Evolutionary conservation across 371 early-diverging fungal species (phyloP).

Genomic region (Lichtheimia ramosa): DNA sequence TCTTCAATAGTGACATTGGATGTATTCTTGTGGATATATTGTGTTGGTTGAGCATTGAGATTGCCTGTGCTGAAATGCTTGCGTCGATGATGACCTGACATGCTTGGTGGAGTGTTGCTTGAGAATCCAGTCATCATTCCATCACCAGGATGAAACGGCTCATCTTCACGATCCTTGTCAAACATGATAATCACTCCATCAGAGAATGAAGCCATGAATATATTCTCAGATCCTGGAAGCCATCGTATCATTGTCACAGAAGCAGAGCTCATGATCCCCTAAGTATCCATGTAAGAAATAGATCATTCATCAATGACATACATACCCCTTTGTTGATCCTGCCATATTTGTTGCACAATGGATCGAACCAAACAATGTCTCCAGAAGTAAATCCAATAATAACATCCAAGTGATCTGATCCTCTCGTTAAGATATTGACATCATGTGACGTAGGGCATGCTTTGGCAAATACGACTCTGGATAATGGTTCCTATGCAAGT

Average conservation of each 20-base stretch:
- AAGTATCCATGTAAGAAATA: not conserved
- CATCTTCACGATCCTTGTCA: constrained; percentile 90
- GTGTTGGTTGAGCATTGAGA: constrained; percentile 2
- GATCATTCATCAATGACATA: not conserved
- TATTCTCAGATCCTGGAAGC: constrained; percentile 85
- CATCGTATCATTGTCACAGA: constrained; percentile 84
- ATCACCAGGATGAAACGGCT: constrained; percentile 35
- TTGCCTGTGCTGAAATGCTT: constrained; percentile 10
- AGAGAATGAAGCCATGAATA: constrained; percentile 83
- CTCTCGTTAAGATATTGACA: constrained; percentile 78
- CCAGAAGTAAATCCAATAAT: constrained; percentile 86
- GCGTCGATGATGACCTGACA: constrained; percentile 1
- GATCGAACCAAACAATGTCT: constrained; percentile 85
- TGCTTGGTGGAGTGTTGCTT: constrained; percentile 1
- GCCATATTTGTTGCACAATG: constrained; percentile 73
- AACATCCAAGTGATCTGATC: constrained; percentile 71
- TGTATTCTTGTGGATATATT: constrained; percentile 6
- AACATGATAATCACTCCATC: constrained; percentile 80
- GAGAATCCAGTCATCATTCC: constrained; percentile 3
- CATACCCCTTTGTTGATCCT: constrained; percentile 52
- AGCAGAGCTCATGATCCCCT: constrained; percentile 72
- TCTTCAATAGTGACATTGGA: not conserved
- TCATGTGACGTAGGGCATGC: constrained; percentile 89
- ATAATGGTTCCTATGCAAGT: constrained; percentile 74
- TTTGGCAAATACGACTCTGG: constrained; percentile 76